Base-by-base conservation (phyloP, 768 basidiomycete genomes). In the Tulasnella sp. region DNA sequence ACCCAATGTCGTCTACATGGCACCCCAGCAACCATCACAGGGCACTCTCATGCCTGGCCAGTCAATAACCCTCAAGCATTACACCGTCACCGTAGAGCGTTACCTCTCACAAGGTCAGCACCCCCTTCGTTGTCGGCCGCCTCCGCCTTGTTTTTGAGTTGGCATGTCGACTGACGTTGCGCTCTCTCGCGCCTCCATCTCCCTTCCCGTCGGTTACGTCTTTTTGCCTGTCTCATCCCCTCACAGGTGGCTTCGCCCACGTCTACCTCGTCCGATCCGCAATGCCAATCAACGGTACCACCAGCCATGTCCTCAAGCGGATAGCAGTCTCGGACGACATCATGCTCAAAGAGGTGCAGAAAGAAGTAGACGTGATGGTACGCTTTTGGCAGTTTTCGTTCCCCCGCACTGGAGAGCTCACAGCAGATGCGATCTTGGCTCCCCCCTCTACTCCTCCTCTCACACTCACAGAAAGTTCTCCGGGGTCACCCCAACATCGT, bases 301-400 rank as follows among this genome's bases (percentile, higher is more conserved):
- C 91, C 26, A 91, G 90, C 77, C 97, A 99, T 85, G 97, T 98
- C 76, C 87, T 99, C 75, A 99, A 99, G 81, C 88, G 95, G 63
- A 95, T 99, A 74, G 95, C 92, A 26, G 95, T 98, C 62, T 85
- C 92, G 32, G 92, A 90, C 79, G 93, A 98, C 79, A 82, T 85
- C 40, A 92, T 95, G 85, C 87, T 98, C 71, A 86, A 88, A 14
- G 95, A 97, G 77, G 96, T 98, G 52, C 91, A 93, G 84, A 94
- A 91, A 81, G 97, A 99, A 81, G 97, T 99, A 62, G 95, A 98
- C 77, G 92, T 98, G 75, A 99, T 99, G 97, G 97, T 98, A 77
- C 41, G 80, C 75, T 29, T 29, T 40, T 71, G 69, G 62, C 40
- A 42, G 37, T 19, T n/a, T 59, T 65, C 17, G 17, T n/a, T 40